Conservation (phyloP, 768 basidiomycete species). For the Boletus barrowsii region DNA sequence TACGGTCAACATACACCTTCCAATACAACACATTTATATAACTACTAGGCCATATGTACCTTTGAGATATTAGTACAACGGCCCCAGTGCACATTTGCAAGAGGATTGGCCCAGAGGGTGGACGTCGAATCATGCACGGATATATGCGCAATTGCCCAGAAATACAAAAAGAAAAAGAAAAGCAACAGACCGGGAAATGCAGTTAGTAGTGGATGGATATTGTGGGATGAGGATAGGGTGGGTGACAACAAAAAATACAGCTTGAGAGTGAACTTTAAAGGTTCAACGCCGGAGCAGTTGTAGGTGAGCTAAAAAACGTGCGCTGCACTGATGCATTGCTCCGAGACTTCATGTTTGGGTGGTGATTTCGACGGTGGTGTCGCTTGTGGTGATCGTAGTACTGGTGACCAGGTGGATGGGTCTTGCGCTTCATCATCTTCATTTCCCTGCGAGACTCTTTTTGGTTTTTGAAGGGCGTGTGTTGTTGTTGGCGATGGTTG, state of each 20-base stretch:
- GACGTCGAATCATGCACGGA: constrained; percentile 16
- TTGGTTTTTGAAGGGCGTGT: constrained; percentile 47
- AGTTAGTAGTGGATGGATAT: constrained; percentile 11
- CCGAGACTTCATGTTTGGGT: constrained; percentile 63
- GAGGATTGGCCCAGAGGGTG: constrained; percentile 7
- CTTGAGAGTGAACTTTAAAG: constrained; percentile 16
- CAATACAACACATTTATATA: constrained; percentile 11
- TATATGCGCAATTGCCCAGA: constrained; percentile 22
- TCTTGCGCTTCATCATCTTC: constrained; percentile 63
- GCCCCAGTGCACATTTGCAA: not conserved
- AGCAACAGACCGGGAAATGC: constrained; percentile 9
- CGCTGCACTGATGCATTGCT: constrained; percentile 55
- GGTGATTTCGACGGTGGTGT: constrained; percentile 54
- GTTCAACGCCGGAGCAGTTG: constrained; percentile 28
- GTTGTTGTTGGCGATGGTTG: constrained; percentile 36
- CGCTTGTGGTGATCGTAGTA: constrained; percentile 45
- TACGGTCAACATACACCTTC: constrained; percentile 11
- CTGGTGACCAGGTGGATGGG: constrained; percentile 38
- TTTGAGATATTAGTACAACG: constrained; percentile 4
- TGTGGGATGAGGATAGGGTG: constrained; percentile 5
- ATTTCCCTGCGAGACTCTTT: constrained; percentile 68
- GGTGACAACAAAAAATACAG: constrained; percentile 20
- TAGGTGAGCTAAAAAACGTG: constrained; percentile 36
- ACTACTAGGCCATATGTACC: constrained; percentile 4
- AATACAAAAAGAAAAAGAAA: constrained; percentile 13